Base-by-base conservation (phyloP, 305 asterid genomes). In the Caryopteris hybrid region DNA sequence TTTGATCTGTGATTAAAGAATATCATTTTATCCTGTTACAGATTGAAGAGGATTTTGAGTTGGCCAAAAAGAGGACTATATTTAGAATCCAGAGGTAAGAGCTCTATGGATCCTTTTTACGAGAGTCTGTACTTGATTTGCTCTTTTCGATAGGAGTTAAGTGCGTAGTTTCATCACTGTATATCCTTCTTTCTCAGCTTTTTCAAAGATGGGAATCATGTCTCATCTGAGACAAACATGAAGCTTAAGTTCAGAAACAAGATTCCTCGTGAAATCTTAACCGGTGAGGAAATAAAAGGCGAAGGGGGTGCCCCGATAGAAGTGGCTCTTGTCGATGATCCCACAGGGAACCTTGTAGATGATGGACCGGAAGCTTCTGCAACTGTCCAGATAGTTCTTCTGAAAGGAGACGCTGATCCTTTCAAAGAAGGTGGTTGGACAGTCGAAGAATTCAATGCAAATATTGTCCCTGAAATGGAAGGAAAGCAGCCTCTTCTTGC, bases 321-420 rank as follows among this genome's bases (percentile, higher is more conserved):
- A 68, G 64, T 89, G 45, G 73, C 64, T 65, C 84, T 87, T 9
- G 58, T 84, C 38, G 95, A 89, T 70, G 71, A 16, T 18, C 13
- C 60, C 29, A 68, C 80, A 0, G 79, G 85, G 6, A 53, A 73
- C 1, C 22, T 69, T 5, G 65, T 87, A 5, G 76, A 27, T 0
- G 61, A 25, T 46, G 92, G 79, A 12, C 80, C 88, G 2, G 85
- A 67, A 42, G 79, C 96, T 56, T 75, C 82, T 20, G 80, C 83
- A 6, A 5, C 29, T 6, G 83, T 87, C 3, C 81, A 84, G 61
- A 68, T 87, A 41, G 61, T 78, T 43, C 86, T 76, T 61, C 81
- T 84, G 17, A 52, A 25, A 31, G 81, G 74, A 50, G 76, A 73
- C 2, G 17, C 61, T 17, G 66, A 66, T 20, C 78, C 58, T 43